Conservation (phyloP, 495 filamentous ascomycete genomes). For the Neurospora sp. region DNA sequence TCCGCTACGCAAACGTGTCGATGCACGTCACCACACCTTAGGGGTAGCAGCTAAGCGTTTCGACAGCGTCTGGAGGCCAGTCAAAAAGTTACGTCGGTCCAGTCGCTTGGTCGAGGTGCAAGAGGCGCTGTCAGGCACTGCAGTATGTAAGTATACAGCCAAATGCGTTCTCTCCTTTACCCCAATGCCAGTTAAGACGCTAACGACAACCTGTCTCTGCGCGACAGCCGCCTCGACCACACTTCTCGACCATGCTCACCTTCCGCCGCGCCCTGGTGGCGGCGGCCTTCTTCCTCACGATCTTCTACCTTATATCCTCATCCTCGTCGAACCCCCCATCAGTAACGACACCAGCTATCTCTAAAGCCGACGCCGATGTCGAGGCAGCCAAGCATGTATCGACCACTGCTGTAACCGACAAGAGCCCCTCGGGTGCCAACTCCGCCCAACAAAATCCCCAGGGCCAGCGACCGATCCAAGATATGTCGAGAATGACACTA, state of each 20-base stretch:
- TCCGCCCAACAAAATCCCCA: constrained; percentile 8
- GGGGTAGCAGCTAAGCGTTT: not conserved
- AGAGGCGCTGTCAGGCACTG: not conserved
- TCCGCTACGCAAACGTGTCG: not conserved
- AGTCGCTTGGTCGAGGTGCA: not conserved
- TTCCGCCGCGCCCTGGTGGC: constrained; percentile 64
- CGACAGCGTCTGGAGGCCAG: not conserved
- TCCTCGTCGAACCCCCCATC: constrained; percentile 14
- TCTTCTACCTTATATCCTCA: constrained; percentile 61
- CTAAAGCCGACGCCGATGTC: constrained; percentile 6
- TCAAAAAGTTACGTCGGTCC: not conserved
- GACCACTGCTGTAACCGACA: constrained; percentile 9
- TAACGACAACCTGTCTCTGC: constrained; percentile 2
- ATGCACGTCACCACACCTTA: not conserved
- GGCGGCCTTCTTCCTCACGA: constrained; percentile 54
- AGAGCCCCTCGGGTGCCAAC: constrained; percentile 10
- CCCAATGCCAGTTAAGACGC: not conserved
- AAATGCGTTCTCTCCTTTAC: not conserved
- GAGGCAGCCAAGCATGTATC: constrained; percentile 16
- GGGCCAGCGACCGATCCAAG: constrained; percentile 39
- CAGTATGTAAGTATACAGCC: not conserved
- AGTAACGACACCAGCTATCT: constrained; percentile 16
- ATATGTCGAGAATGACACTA: constrained; percentile 53
- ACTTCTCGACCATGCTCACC: constrained; percentile 40
- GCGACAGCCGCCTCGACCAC: constrained; percentile 1